These are phyloP conservation scores for Metschnikowia dekortorum DNA, from an alignment of 805 yeast genomes.

Conservation along the genomic window DNA sequence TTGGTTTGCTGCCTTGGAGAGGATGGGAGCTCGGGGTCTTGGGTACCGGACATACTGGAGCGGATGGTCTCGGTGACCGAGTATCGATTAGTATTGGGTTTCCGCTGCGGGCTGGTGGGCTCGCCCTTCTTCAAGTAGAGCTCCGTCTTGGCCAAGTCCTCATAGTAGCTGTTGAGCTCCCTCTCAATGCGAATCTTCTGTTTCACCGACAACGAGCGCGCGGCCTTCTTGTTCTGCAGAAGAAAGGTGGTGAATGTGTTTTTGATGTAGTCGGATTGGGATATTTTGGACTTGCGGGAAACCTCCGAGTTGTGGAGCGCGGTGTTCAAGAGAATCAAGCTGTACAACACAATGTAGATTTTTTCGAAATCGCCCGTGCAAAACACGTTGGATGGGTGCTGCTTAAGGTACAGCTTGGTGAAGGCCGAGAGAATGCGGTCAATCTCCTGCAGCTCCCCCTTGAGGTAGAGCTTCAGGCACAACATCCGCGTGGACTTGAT, in stretches of 20 bases:
- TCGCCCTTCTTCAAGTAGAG: conserved; percentile 34
- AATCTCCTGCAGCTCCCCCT: conserved; percentile 80
- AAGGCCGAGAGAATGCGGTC: conserved; percentile 69
- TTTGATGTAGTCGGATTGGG: conserved; percentile 38
- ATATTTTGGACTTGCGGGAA: conserved; percentile 34
- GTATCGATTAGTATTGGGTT: conserved; percentile 14
- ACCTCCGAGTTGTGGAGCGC: conserved; percentile 59
- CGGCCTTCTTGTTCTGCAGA: conserved; percentile 29
- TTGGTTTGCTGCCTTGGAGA: conserved; percentile 2
- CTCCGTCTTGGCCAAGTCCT: conserved; percentile 36
- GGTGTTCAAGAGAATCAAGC: conserved; percentile 69
- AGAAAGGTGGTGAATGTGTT: conserved; percentile 41
- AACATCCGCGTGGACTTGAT: conserved; percentile 53
- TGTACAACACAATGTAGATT: conserved; percentile 66
- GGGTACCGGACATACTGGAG: conserved; percentile 7
- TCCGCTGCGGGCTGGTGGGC: conserved; percentile 5
- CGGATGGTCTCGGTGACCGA: conserved; percentile 20
- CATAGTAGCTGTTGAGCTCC: conserved; percentile 43
- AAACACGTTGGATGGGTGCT: conserved; percentile 45
- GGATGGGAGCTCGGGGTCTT: conserved; percentile 1
- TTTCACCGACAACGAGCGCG: conserved; percentile 28
- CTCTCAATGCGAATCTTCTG: conserved; percentile 42
- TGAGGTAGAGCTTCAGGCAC: conserved; percentile 64
- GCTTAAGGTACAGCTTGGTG: conserved; percentile 56
- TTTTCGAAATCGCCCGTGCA: conserved; percentile 49